Evolutionary conservation across 352 stramenopile species (phyloP).

Genomic region (Phytophthora agathidicida): DNA sequence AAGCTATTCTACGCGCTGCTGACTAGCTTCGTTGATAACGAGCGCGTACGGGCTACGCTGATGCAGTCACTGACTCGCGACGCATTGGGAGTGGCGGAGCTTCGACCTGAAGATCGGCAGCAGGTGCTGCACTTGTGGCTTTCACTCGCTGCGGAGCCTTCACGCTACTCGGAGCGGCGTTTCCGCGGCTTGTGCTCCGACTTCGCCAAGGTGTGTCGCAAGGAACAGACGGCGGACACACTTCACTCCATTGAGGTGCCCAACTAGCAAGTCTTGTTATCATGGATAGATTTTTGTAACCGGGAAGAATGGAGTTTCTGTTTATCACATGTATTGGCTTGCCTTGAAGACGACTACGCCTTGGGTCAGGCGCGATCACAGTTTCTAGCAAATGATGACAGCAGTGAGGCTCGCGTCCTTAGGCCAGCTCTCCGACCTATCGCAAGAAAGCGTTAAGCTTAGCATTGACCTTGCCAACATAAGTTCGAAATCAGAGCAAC

Average conservation of each 20-base stretch:
- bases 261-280: slow-evolving; percentile 30
- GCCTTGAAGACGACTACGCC: background rate
- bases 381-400: slow-evolving; percentile 16
- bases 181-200: slow-evolving; percentile 69
- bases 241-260: slow-evolving; percentile 60
- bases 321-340: slow-evolving; percentile 23
- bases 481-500: slow-evolving; percentile 11
- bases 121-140: slow-evolving; percentile 67
- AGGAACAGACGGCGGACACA: slow-evolving; percentile 62
- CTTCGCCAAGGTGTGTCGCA: slow-evolving; percentile 80
- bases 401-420: slow-evolving; percentile 3
- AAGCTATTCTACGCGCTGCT: slow-evolving; percentile 62
- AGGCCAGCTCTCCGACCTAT: slow-evolving; percentile 60
- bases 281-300: background rate
- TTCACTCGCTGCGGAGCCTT: slow-evolving; percentile 54
- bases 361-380: background rate
- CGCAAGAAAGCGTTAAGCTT: slow-evolving; percentile 6
- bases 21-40: slow-evolving; percentile 45
- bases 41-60: slow-evolving; percentile 36
- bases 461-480: background rate
- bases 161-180: slow-evolving; percentile 54
- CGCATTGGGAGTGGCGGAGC: slow-evolving; percentile 40
- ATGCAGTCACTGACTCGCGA: slow-evolving; percentile 44
- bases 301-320: slow-evolving; percentile 12
- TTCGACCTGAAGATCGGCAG: slow-evolving; percentile 51